Evolutionary conservation across 352 stramenopile species (phyloP), one percentile per base, ranked within the genome.

Genomic region (Phytopythium mirpurense): DNA sequence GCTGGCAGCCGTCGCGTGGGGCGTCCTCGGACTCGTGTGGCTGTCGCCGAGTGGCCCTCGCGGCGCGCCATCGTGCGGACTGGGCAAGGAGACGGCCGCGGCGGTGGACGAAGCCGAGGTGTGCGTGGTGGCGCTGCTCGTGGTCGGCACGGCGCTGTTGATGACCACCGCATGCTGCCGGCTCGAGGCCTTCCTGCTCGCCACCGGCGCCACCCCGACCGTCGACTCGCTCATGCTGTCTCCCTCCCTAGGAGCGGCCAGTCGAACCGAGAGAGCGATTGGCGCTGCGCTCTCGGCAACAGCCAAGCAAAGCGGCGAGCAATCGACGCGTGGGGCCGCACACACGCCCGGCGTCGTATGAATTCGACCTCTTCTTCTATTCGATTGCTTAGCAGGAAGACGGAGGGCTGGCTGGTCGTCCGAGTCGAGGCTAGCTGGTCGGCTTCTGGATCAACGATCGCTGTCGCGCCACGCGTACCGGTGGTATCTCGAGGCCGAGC

Each of bases 101-200:
- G 6, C 31, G 19, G 11, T 56, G 62, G 21, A 44, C 19, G 48
- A 53, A 1, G 54, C 57, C 0, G 34, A 56, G 11, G 57, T 65
- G 49, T 71, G 60, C 24, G 62, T 72, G 9, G 62, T 37, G 1
- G 51, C 73, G 50, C 51, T 85, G 32, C 54, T 82, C 29, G 51
- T 63, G 5, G 46, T 75, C 16, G 71, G 69, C 34, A 54, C 47
- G 29, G 40, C 69, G 29, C 38, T 87, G 11, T 41, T 87, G 7
- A 55, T 65, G 2, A 63, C 67, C 10, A 85, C 74, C 26, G 58
- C 69, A 27, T 87, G 76, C 59, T 87, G 76, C 47, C 73, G 76
- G 10, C 49, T 83, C 16, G 76, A 87, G 49, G 63, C 72, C 51
- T 73, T 85, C 18, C 64, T 87, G 37, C 47, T 85, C 18, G 55